Base-by-base conservation (phyloP, 331 rosid genomes). In the Malus hybrid region DNA sequence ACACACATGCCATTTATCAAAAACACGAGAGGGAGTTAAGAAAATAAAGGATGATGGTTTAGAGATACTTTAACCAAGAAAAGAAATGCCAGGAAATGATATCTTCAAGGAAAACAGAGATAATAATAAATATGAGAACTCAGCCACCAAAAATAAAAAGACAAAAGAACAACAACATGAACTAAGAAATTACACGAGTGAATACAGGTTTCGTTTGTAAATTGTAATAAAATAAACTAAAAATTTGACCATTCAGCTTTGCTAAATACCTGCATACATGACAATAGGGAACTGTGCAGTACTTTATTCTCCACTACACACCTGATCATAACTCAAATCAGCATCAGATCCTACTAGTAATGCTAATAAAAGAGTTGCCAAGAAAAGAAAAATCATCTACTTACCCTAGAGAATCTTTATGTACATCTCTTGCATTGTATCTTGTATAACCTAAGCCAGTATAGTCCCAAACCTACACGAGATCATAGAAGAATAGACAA, bases 251-350 rank as follows among this genome's bases (percentile, higher is more conserved):
- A 74, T n/a, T 29, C 60, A 54, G 70, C 15, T 54, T 15, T 65
- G 71, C 24, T 4, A 65, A 62, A 61, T 91, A 94, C 98, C 98
- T 91, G 85, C 72, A 91, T 56, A 78, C 93, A 79, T 66, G 93
- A 90, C 70, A 91, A 78, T 46, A 94, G 85, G 79, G 98, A 91
- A 87, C 80, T 81, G 12, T 84, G 95, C 70, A 94, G 90, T 67
- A 91, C 97, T 82, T 85, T 91, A 83, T 94, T 91, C 87, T 94
- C 98, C 69, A 92, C 98, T 31, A 94, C 97, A 71, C 96, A 94
- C 83, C 98, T 86, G 81, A 71, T 71, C 76, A 76, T 73, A 79
- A 77, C 22, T 46, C 48, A 29, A 59, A 79, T 82, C 71, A 81
- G 81, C 61, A 57, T 59, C 65, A 72, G 67, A 48, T 33, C 68